Evolutionary conservation across 2,329 filamentous ascomycete species (phyloP).

Genomic region (Scedosporium dehoogii): DNA sequence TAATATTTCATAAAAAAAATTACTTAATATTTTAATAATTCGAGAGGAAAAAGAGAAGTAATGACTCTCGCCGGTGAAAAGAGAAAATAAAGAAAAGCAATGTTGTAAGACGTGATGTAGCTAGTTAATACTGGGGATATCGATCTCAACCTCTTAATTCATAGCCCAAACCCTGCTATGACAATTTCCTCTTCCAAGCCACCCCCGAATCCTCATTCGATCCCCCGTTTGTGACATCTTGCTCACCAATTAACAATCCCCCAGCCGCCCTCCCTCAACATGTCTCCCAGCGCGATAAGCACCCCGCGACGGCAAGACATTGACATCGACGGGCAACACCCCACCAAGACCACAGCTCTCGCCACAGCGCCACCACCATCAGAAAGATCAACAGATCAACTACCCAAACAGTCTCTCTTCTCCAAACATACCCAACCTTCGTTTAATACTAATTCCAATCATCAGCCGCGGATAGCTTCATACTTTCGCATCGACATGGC

Average conservation of each 20-base stretch:
- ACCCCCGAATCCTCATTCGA: no score
- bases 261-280: background rate
- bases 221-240: no score
- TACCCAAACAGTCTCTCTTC: background rate
- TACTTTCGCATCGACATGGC: conserved; percentile 4
- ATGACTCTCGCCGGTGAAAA: background rate
- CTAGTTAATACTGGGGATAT: background rate
- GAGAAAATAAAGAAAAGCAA: background rate
- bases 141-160: no score
- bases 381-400: background rate
- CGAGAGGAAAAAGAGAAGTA: background rate
- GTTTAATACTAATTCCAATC: background rate
- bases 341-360: background rate
- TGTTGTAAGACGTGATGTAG: background rate
- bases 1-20: no score
- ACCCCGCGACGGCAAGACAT: background rate
- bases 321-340: no score
- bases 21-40: no score
- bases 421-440: background rate
- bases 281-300: background rate
- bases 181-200: no score
- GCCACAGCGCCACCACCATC: background rate
- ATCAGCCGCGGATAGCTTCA: background rate
- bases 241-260: no score
- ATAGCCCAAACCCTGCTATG: no score